Evolutionary conservation across 1,284 basidiomycete genomes (phyloP).

Genomic region (Ganoderma multipileum): DNA sequence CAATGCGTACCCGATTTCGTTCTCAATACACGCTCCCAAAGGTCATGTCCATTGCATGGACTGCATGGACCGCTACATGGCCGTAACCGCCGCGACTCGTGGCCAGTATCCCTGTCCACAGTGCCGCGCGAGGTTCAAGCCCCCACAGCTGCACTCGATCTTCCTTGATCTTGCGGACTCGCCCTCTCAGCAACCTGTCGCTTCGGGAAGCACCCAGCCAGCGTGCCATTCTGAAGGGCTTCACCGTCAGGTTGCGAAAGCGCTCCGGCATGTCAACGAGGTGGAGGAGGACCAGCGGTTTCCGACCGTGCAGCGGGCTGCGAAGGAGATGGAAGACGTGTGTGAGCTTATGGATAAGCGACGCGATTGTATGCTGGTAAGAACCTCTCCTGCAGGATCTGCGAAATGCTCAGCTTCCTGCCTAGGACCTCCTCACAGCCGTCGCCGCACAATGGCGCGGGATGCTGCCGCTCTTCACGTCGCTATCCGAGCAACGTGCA

Average conservation of each 20-base stretch:
- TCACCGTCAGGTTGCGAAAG: constrained; percentile 14
- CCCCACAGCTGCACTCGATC: constrained; percentile 13
- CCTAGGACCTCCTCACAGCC: constrained; percentile 22
- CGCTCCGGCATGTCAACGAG: constrained; percentile 7
- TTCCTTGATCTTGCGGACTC: constrained; percentile 21
- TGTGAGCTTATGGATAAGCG: constrained; percentile 17
- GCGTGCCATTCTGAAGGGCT: constrained; percentile 16
- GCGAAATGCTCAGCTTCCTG: neutral
- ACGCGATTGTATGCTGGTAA: constrained; percentile 21
- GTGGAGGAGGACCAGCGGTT: constrained; percentile 16
- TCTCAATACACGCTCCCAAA: neutral
- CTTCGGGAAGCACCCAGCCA: neutral
- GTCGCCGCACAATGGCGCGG: constrained; percentile 23
- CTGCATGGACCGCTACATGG: constrained; percentile 13
- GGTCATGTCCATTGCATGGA: constrained; percentile 21
- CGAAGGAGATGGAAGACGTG: constrained; percentile 23
- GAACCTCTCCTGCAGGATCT: neutral
- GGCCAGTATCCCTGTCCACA: constrained; percentile 16
- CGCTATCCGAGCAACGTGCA: constrained; percentile 6
- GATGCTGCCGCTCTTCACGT: constrained; percentile 21
- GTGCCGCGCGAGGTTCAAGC: constrained; percentile 19
- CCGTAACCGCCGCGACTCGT: neutral
- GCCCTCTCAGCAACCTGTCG: neutral
- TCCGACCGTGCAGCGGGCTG: constrained; percentile 24
- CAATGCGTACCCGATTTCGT: neutral